Evolutionary conservation across 2,329 filamentous ascomycete genomes (phyloP).

Genomic region (Bretziella fagacearum): DNA sequence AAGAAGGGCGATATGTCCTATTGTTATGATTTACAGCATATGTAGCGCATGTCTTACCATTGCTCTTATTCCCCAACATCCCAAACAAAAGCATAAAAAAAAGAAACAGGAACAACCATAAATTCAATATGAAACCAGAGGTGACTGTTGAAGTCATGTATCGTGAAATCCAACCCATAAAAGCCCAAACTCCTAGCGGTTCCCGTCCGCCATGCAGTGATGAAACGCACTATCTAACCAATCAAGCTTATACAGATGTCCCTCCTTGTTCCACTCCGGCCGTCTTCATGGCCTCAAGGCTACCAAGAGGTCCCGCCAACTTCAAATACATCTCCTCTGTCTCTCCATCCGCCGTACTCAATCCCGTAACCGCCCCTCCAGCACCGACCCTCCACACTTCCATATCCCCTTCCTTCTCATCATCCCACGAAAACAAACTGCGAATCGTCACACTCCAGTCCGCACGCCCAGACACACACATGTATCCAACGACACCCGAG

Average conservation of each 20-base stretch:
- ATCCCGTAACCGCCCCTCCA: slow-evolving; percentile 72
- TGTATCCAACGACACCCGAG: slow-evolving; percentile 76
- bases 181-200: not conserved
- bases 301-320: slow-evolving; percentile 39
- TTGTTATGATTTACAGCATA: slow-evolving; percentile 3
- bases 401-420: slow-evolving; percentile 22
- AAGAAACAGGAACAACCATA: not conserved
- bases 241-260: not conserved
- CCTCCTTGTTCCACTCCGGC: not conserved
- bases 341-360: slow-evolving; percentile 67
- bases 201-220: not conserved
- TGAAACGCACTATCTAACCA: not conserved
- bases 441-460: slow-evolving; percentile 89
- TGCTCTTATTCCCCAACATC: too few relatives aligned
- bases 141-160: not conserved
- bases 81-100: not conserved
- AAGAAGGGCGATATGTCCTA: not conserved
- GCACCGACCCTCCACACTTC: slow-evolving; percentile 74
- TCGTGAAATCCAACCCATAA: not conserved
- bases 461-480: slow-evolving; percentile 68
- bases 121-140: not conserved
- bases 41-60: not conserved
- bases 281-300: slow-evolving; percentile 28
- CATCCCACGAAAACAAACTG: slow-evolving; percentile 57
- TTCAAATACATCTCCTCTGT: slow-evolving; percentile 83